phyloP scores from a whole-genome alignment of 2,329 filamentous ascomycete species.

The Metarhizium rileyi region DNA sequence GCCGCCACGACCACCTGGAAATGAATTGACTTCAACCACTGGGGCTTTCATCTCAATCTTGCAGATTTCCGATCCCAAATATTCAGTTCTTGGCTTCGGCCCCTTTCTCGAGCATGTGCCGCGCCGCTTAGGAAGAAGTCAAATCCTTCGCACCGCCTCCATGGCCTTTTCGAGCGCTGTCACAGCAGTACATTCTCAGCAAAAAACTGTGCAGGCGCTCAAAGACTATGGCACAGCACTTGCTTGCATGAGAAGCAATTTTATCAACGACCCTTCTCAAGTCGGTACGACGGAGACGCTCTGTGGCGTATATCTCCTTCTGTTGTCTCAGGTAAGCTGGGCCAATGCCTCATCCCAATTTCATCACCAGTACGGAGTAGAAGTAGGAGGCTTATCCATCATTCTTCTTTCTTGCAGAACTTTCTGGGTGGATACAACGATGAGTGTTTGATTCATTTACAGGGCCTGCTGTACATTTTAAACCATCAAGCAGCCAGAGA shows the following conservation, averaged over 20 bases:
- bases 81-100: conserved; percentile 37
- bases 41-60: conserved; percentile 22
- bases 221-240: conserved; percentile 23
- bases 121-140: conserved; percentile 31
- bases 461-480: conserved; percentile 4
- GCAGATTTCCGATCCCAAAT: conserved; percentile 31
- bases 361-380: neutral
- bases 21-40: conserved; percentile 1
- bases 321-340: conserved; percentile 16
- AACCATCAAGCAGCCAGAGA: neutral
- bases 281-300: conserved; percentile 22
- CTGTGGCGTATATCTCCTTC: conserved; percentile 27
- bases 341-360: neutral
- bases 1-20: conserved; percentile 2
- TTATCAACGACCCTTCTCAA: conserved; percentile 19
- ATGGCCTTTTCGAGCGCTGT: conserved; percentile 19
- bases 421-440: conserved; percentile 1
- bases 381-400: neutral
- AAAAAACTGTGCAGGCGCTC: conserved; percentile 14
- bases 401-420: conserved; percentile 1
- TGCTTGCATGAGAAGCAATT: conserved; percentile 8
- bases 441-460: conserved; percentile 4
- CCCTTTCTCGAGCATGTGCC: conserved; percentile 35
- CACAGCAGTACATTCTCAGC: conserved; percentile 14
- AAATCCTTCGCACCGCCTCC: conserved; percentile 32